Percentiles rank a stretch among this genome's conserved stretches.
Conservation (phyloP, 345 rosid species). For the Aquilaria sinensis region DNA sequence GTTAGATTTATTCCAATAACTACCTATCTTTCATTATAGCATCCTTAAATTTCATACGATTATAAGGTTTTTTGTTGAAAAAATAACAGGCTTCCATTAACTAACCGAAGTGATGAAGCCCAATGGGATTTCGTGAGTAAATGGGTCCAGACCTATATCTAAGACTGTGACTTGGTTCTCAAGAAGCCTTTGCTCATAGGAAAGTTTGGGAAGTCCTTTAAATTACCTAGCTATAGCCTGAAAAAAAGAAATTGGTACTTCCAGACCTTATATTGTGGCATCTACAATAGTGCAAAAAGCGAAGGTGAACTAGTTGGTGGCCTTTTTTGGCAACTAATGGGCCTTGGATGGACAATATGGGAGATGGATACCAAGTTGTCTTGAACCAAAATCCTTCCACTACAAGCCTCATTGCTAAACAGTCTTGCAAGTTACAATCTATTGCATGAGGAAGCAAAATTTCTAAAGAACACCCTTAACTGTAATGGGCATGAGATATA, state of each 20-base stretch:
- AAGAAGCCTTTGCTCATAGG: conserved; percentile 51
- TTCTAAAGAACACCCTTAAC: too few species aligned
- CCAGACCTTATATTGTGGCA: conserved; percentile 29
- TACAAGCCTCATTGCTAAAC: conserved; percentile 41
- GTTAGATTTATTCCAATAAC: not conserved
- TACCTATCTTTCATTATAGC: not conserved
- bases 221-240: conserved; percentile 33
- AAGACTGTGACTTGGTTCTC: conserved; percentile 35
- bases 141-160: conserved; percentile 45
- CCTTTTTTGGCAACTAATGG: conserved; percentile 63
- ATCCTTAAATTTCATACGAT: not conserved
- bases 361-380: conserved; percentile 62
- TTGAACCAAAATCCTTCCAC: conserved; percentile 54
- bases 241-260: conserved; percentile 45
- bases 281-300: conserved; percentile 34
- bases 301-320: conserved; percentile 58
- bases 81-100: conserved; percentile 37
- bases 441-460: conserved; percentile 1
- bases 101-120: conserved; percentile 25
- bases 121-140: conserved; percentile 37
- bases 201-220: conserved; percentile 64
- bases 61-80: not conserved
- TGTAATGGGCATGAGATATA: too few species aligned
- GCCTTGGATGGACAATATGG: conserved; percentile 29
- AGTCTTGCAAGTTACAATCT: conserved; percentile 41